Percentiles rank a stretch among this genome's conserved stretches.
phyloP scores from a whole-genome alignment of 2,329 filamentous ascomycete species.

The Alternaria sp. region DNA sequence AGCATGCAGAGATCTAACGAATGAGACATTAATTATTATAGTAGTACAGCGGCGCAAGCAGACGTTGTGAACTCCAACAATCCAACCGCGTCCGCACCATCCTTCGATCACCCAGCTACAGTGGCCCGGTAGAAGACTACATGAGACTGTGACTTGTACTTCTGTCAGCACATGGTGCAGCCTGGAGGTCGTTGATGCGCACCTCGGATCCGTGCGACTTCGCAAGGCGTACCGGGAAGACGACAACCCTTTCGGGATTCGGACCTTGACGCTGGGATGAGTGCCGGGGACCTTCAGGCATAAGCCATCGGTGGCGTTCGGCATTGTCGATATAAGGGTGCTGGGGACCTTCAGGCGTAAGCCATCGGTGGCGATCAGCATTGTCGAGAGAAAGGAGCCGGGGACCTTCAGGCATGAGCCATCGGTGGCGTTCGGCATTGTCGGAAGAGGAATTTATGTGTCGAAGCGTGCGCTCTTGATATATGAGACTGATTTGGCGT shows the following conservation, averaged over 20 bases:
- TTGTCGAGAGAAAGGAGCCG: neutral
- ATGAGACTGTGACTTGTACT: neutral
- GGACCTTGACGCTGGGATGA: neutral
- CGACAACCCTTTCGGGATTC: neutral
- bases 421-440: conserved; percentile 8
- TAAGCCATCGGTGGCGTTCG: conserved; percentile 5
- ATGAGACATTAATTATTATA: neutral
- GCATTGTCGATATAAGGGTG: conserved; percentile 4
- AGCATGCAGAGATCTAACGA: neutral
- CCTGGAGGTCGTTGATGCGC: neutral
- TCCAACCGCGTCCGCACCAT: neutral
- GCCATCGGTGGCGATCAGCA: conserved; percentile 6
- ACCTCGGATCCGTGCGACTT: neutral
- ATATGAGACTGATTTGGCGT: conserved; percentile 12
- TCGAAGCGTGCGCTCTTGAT: neutral
- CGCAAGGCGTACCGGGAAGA: neutral
- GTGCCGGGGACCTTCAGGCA: conserved; percentile 2
- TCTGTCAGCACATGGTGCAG: neutral
- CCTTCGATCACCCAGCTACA: neutral
- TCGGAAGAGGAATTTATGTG: neutral
- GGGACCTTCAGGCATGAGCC: conserved; percentile 5
- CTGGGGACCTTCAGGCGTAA: conserved; percentile 4
- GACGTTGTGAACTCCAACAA: neutral
- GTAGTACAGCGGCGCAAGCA: neutral
- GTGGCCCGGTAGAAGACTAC: neutral